Percentiles rank a stretch among this genome's conserved stretches.
phyloP scores from a whole-genome alignment of 2,329 filamentous ascomycete genomes.

The Keithomyces neogunnii region DNA sequence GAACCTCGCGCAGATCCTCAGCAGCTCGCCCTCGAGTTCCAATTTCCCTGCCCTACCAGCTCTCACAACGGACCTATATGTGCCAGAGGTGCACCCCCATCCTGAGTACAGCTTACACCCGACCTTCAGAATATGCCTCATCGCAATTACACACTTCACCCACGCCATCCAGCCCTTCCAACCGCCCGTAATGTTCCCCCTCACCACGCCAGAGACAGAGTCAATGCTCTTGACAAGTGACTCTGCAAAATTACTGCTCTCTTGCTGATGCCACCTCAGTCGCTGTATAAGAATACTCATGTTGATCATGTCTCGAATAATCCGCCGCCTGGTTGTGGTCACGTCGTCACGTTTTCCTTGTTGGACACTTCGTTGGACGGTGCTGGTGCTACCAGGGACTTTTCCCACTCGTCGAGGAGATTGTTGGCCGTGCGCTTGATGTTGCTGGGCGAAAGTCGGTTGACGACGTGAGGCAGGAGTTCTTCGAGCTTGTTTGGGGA shows the following conservation, averaged over 20 bases:
- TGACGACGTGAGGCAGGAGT: constrained; percentile 61
- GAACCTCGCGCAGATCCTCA: neutral
- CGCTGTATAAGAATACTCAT: constrained; percentile 1
- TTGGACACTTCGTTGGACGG: constrained; percentile 10
- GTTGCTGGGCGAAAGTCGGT: constrained; percentile 64
- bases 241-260: neutral
- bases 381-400: constrained; percentile 28
- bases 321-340: constrained; percentile 7
- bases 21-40: neutral
- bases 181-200: neutral
- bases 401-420: constrained; percentile 89
- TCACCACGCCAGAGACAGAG: neutral
- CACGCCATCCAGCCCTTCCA: neutral
- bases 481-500: constrained; percentile 40
- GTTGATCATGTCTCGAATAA: neutral
- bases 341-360: constrained; percentile 23
- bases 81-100: neutral
- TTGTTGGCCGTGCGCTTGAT: constrained; percentile 76
- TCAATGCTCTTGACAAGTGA: neutral
- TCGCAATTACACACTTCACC: neutral
- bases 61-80: neutral
- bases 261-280: neutral
- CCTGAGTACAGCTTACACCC: neutral
- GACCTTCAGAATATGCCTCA: neutral
- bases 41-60: neutral